Evolutionary conservation across 1,284 basidiomycete species (phyloP).

Genomic region (Leccinum subfulvum): DNA sequence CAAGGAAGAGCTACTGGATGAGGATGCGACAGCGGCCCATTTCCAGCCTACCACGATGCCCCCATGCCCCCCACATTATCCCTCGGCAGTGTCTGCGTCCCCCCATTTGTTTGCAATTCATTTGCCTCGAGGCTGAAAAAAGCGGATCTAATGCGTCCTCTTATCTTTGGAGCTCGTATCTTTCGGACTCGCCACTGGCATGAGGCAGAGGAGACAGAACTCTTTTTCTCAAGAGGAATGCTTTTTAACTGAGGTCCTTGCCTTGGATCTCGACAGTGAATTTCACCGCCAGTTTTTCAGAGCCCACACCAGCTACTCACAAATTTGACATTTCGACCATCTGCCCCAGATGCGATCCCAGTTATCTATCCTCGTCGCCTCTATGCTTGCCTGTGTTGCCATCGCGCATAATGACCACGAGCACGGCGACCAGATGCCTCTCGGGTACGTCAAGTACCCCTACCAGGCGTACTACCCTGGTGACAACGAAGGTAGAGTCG

Average conservation of each 20-base stretch:
- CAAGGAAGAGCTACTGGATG: constrained; percentile 65
- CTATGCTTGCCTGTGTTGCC: constrained; percentile 22
- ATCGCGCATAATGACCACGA: constrained; percentile 39
- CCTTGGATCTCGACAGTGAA: constrained; percentile 4
- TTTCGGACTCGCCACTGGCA: constrained; percentile 15
- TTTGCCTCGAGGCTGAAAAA: constrained; percentile 31
- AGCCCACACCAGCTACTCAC: not conserved
- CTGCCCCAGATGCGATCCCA: constrained; percentile 32
- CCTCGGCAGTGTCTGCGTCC: not conserved
- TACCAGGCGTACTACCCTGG: constrained; percentile 51
- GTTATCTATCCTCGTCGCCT: constrained; percentile 18
- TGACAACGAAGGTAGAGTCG: constrained; percentile 50
- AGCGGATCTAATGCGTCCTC: constrained; percentile 1
- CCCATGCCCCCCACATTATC: not conserved
- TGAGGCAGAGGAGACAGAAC: constrained; percentile 8
- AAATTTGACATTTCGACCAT: not conserved
- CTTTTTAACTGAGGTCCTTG: constrained; percentile 20
- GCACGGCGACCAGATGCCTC: constrained; percentile 56
- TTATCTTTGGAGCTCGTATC: constrained; percentile 20
- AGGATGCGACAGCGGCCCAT: no score
- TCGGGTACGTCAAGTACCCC: constrained; percentile 64
- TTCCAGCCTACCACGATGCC: no score
- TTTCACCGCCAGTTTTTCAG: not conserved
- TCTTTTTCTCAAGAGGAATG: constrained; percentile 26
- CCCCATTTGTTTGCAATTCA: constrained; percentile 1